Evolutionary conservation across 108 stramenopile species (phyloP).

Genomic region (Hondaea fermentalgiana): DNA sequence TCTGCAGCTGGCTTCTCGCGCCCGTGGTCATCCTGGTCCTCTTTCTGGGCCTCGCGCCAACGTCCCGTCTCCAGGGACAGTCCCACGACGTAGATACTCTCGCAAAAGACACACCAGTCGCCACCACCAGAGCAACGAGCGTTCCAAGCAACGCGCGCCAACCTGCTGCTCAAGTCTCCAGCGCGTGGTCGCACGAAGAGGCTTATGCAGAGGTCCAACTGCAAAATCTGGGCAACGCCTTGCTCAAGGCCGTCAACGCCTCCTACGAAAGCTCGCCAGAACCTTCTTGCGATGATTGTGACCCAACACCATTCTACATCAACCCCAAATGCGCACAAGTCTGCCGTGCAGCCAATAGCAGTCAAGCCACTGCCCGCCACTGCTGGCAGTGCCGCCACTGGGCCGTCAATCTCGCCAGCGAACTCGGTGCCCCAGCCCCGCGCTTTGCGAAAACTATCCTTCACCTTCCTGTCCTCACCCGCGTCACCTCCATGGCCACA

Average conservation of each 20-base stretch:
- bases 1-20: too few species aligned
- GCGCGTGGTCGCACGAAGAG: not conserved
- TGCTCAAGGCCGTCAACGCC: not conserved
- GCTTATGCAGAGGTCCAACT: not conserved
- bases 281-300: not conserved
- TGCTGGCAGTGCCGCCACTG: slow-evolving; percentile 7
- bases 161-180: not conserved
- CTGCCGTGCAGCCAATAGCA: not conserved
- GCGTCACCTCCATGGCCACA: not conserved
- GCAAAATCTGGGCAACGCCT: not conserved
- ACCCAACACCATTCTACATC: not conserved
- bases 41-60: too few species aligned
- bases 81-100: too few species aligned
- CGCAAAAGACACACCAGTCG: too few species aligned
- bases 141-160: too few species aligned
- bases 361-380: not conserved
- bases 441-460: not conserved
- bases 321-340: not conserved
- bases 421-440: not conserved
- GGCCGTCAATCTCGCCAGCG: not conserved
- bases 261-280: not conserved
- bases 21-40: too few species aligned
- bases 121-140: too few species aligned
- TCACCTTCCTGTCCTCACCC: not conserved
- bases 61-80: too few species aligned